Evolutionary conservation across 441 rosid genomes (phyloP), one percentile per base, ranked within the genome.

Genomic region (Pelargonium citronellum): DNA sequence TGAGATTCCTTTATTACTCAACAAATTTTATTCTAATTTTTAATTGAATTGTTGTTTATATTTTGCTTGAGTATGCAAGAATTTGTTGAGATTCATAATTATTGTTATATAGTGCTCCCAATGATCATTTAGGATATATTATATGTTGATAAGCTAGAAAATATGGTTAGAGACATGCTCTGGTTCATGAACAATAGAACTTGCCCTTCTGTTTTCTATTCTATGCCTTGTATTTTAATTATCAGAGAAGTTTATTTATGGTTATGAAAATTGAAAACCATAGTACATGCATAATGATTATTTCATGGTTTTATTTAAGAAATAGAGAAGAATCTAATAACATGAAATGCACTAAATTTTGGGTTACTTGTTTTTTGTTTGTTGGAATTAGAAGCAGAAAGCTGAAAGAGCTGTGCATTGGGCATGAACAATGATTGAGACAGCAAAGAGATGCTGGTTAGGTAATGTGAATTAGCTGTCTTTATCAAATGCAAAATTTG

Each of bases 391-490:
- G 51, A 46, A n/a, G 58, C 58, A 51, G 19, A 51, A 51, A n/a
- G 57, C 16, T 30, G 34, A 30, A 3, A 30, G 34, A 3, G 30
- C 30, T 51, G 58, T 51, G 17, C 17, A 51, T 51, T 51, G 16
- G 15, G 58, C 17, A 51, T 51, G 58, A 51, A 51, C 58, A 51
- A 51, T 51, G 58, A 51, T 51, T 51, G 17, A n/a, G 58, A 51
- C 58, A 51, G 58, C 58, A 0, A 51, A n/a, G 58, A 51, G 58
- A 51, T 51, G 58, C 58, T n/a, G 39, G 39, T 51, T 51, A 6
- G 7, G 19, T 13, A 51, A 34, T 34, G 39, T 5, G 9, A 13
- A 51, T 51, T 51, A 51, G 58, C 58, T 51, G 58, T 51, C 17
- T 51, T 5, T 51, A 4, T 17, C 7, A 1, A 51, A n/a, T 51